Evolutionary conservation across 257 asterid genomes (phyloP).

Genomic region (Gardenia jasminoides): DNA sequence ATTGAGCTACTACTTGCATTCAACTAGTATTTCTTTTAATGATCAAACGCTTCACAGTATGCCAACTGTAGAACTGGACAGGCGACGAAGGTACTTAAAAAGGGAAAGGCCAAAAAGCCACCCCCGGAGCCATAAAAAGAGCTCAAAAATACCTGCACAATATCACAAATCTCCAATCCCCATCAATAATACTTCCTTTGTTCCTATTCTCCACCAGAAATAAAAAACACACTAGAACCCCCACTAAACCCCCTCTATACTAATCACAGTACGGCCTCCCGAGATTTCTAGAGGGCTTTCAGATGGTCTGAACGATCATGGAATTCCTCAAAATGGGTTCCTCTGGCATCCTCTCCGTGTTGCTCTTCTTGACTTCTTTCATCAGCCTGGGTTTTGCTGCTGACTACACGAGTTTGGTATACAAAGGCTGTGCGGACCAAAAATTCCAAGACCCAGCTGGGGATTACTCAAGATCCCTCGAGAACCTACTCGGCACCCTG

Average conservation of each 20-base stretch:
- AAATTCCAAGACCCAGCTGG: conserved; percentile 50
- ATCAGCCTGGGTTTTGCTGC: conserved; percentile 31
- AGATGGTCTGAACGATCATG: conserved; percentile 19
- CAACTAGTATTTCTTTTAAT: neutral
- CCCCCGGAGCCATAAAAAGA: neutral
- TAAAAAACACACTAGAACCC: too few relatives aligned
- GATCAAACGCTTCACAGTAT: neutral
- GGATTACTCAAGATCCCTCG: conserved; percentile 41
- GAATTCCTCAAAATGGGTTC: conserved; percentile 37
- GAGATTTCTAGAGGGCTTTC: neutral
- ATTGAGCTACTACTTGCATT: neutral
- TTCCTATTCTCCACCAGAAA: too few relatives aligned
- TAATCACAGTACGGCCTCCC: neutral
- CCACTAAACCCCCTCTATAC: too few relatives aligned
- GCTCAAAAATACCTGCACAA: too few relatives aligned
- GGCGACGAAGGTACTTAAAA: neutral
- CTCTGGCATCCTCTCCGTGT: conserved; percentile 21
- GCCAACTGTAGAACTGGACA: conserved; percentile 1
- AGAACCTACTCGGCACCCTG: conserved; percentile 39
- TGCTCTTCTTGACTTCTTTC: conserved; percentile 21
- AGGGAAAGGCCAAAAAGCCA: neutral
- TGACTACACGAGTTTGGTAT: conserved; percentile 51
- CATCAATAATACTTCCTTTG: too few relatives aligned
- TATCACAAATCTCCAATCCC: too few relatives aligned
- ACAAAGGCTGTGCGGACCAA: conserved; percentile 87